phyloP scores from a whole-genome alignment of 139 green algal species.

The Klebsormidium nitens region DNA sequence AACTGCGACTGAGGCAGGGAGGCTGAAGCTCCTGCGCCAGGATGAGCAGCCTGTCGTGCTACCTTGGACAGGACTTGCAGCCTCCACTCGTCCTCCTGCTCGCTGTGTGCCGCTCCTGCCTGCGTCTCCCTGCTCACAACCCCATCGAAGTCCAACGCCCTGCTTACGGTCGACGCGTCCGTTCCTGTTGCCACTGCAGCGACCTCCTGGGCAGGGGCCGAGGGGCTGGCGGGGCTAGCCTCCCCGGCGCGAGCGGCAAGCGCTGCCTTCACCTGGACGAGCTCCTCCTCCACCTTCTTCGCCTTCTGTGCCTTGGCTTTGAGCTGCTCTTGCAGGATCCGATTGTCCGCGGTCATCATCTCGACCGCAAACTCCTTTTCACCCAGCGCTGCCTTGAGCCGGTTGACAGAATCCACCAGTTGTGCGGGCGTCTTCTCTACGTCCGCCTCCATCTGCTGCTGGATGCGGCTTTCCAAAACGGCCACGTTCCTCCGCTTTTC shows the following conservation, averaged over 20 bases:
- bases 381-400: slow-evolving; percentile 34
- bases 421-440: not conserved
- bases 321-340: slow-evolving; percentile 35
- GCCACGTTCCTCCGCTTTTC: slow-evolving; percentile 24
- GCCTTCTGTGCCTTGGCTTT: slow-evolving; percentile 20
- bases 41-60: too few species aligned
- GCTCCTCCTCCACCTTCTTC: too few species aligned
- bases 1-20: too few species aligned
- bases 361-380: slow-evolving; percentile 37
- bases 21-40: too few species aligned
- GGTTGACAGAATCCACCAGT: slow-evolving; percentile 13
- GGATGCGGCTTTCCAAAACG: too few species aligned
- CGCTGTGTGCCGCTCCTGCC: too few species aligned
- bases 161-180: too few species aligned
- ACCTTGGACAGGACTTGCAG: too few species aligned
- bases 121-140: too few species aligned
- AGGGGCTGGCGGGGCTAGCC: not conserved
- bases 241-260: not conserved
- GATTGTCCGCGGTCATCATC: slow-evolving; percentile 37
- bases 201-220: slow-evolving; percentile 13
- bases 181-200: slow-evolving; percentile 21
- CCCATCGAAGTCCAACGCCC: too few species aligned
- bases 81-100: too few species aligned
- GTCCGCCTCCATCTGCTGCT: slow-evolving; percentile 19
- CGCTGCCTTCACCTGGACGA: not conserved